These are phyloP conservation scores for Epichloe baconii DNA, from an alignment of 2,329 filamentous ascomycete species.

Conservation along the genomic window DNA sequence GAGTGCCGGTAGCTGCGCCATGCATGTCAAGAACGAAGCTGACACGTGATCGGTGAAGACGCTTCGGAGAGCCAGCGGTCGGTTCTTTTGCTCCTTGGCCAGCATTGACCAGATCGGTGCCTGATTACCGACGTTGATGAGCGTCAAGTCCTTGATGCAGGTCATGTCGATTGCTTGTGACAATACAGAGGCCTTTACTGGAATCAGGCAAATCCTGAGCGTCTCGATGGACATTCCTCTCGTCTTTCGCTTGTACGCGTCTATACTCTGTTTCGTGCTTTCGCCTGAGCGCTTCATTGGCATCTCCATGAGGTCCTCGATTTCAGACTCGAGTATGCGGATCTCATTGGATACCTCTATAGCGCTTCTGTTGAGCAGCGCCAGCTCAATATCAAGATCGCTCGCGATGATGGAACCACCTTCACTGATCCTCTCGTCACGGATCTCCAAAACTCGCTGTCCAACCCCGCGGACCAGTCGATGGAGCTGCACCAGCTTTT, in stretches of 20 bases:
- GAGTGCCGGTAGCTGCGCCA: conserved; percentile 38
- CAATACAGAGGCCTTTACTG: conserved; percentile 44
- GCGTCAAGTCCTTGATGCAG: conserved; percentile 41
- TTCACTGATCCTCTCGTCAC: conserved; percentile 2
- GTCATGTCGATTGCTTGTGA: conserved; percentile 42
- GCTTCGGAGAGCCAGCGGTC: conserved; percentile 38
- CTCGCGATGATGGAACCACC: background rate
- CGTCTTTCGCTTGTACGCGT: conserved; percentile 42
- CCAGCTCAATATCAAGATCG: conserved; percentile 20
- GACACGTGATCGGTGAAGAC: conserved; percentile 54
- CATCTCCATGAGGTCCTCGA: conserved; percentile 1
- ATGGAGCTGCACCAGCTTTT: conserved; percentile 2
- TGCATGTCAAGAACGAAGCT: conserved; percentile 36
- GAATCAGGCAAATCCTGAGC: conserved; percentile 45
- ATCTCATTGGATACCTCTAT: conserved; percentile 7
- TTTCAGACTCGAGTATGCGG: conserved; percentile 6
- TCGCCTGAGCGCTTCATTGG: conserved; percentile 5
- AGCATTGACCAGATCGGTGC: conserved; percentile 45
- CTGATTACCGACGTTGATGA: conserved; percentile 52
- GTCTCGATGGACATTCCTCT: conserved; percentile 43
- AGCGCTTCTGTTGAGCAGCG: conserved; percentile 3
- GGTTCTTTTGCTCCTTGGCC: conserved; percentile 37
- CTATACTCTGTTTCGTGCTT: conserved; percentile 18
- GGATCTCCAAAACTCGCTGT: conserved; percentile 4
- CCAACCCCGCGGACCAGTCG: conserved; percentile 2